phyloP scores from a whole-genome alignment of 306 rosid species.

The Corylus avellana region DNA sequence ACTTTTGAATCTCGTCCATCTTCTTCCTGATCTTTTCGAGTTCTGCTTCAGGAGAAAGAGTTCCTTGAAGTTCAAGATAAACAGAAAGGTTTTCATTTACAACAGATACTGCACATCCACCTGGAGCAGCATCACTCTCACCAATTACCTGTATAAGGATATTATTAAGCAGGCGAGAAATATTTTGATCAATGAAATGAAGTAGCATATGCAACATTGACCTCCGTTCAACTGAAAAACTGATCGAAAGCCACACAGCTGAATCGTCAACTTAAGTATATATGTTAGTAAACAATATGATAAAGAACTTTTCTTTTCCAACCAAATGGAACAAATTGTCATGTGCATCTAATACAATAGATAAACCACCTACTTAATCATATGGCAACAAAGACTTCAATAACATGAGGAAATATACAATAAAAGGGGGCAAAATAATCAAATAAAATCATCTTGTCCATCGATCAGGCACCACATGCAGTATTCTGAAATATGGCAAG shows the following conservation, averaged over 20 bases:
- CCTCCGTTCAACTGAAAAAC: neutral
- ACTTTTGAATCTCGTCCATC: slow-evolving; percentile 49
- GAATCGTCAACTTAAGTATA: neutral
- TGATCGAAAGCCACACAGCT: neutral
- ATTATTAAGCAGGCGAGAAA: neutral
- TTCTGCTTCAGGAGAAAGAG: slow-evolving; percentile 48
- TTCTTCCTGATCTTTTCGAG: slow-evolving; percentile 46
- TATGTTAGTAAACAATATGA: neutral
- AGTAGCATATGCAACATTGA: neutral
- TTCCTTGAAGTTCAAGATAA: slow-evolving; percentile 48
- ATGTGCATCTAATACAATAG: neutral
- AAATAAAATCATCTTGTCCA: neutral
- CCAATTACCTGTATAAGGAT: slow-evolving; percentile 32
- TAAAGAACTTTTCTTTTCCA: neutral
- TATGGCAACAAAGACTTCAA: neutral
- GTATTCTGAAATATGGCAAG: neutral
- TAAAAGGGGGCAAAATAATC: neutral
- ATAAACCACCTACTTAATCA: neutral
- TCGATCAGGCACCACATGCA: neutral
- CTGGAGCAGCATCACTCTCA: slow-evolving; percentile 42
- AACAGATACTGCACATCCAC: slow-evolving; percentile 49
- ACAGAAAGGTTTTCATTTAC: slow-evolving; percentile 44
- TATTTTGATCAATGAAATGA: neutral
- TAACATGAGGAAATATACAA: neutral
- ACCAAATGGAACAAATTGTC: neutral